A percentile compares a stretch with the other conserved stretches of the same genome.
Evolutionary conservation across 1,284 basidiomycete genomes (phyloP).

Genomic region (Ustilago esculenta): DNA sequence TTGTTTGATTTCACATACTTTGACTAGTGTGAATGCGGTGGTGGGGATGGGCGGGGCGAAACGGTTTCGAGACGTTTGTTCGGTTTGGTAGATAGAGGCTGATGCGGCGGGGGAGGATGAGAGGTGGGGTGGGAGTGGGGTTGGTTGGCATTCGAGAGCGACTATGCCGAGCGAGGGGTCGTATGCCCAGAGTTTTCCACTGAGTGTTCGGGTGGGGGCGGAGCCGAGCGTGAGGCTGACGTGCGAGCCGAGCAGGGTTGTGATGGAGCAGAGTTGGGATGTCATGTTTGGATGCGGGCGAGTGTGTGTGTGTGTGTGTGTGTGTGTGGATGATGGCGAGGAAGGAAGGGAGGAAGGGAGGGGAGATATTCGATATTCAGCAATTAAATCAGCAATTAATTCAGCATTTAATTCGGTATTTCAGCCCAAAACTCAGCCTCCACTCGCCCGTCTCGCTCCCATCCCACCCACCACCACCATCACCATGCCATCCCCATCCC

Average conservation of each 20-base stretch:
- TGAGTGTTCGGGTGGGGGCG: conserved; percentile 26
- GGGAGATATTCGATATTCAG: too few relatives aligned
- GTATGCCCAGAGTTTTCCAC: conserved; percentile 62
- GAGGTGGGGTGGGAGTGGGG: conserved; percentile 25
- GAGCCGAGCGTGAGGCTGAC: conserved; percentile 43
- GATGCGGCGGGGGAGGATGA: conserved; percentile 45
- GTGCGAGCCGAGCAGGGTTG: conserved; percentile 35
- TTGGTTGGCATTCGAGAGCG: conserved; percentile 53
- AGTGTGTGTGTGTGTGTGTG: background rate
- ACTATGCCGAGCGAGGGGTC: conserved; percentile 55
- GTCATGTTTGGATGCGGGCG: conserved; percentile 9
- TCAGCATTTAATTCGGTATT: too few relatives aligned
- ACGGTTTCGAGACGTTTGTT: conserved; percentile 37
- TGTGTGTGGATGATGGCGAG: background rate
- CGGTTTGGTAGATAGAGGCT: conserved; percentile 38
- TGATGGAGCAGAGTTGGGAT: conserved; percentile 26
- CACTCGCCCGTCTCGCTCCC: too few relatives aligned
- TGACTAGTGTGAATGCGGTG: conserved; percentile 53
- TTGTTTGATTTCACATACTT: conserved; percentile 52
- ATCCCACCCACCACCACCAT: too few relatives aligned
- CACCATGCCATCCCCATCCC: too few relatives aligned
- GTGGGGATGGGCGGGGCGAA: conserved; percentile 18
- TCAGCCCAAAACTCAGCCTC: too few relatives aligned
- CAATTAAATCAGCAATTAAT: too few relatives aligned
- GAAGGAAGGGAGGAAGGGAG: too few relatives aligned